Evolutionary conservation across 495 filamentous ascomycete genomes (phyloP), one percentile per base, ranked within the genome.

Genomic region (Penicillium coprophilum): DNA sequence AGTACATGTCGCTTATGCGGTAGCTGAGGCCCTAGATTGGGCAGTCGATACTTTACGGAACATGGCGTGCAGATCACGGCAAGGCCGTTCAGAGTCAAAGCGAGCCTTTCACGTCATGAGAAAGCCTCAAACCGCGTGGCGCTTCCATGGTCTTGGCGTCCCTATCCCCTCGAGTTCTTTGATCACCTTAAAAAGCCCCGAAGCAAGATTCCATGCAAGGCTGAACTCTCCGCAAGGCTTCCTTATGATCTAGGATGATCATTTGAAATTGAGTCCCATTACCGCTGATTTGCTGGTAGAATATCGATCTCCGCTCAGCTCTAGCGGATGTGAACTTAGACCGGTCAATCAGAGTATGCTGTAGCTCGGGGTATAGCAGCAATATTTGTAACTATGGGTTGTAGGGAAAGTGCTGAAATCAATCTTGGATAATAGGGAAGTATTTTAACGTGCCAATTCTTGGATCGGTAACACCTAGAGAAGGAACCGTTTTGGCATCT

Each of bases 61-160:
- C 44, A 19, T 2, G 44, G 44, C 44, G 5, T 47, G 45, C 45
- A 50, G 48, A 50, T 50, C 48, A 31, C 49, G 49, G 34, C 20
- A 40, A 39, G 11, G 20, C 32, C 30, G 19, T 31, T 11, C 2
- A 10, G 3, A 13, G 15, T 50, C 28, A 23, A 36, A 27, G 43
- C 23, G 13, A 12, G 7, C n/a, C 34, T 8, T 8, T 13, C 15
- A 20, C 34, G 49, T 41, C 49, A 41, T 41, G 3, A 12, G n/a
- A 31, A 20, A 30, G 15, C 43, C 31, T 50, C 27, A n/a, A 10
- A 12, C 13, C 34, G 8, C 7, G 49, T 52, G 49, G 38, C 49
- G 49, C 27, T 41, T 24, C 30, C 15, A 31, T 24, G n/a, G 13
- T 7, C 48, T 50, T 50, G 48, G 48, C 48, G 34, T 50, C 23